Conservation (phyloP, 202 grass and related monocot species). For the Hordeum pubiflorum region DNA sequence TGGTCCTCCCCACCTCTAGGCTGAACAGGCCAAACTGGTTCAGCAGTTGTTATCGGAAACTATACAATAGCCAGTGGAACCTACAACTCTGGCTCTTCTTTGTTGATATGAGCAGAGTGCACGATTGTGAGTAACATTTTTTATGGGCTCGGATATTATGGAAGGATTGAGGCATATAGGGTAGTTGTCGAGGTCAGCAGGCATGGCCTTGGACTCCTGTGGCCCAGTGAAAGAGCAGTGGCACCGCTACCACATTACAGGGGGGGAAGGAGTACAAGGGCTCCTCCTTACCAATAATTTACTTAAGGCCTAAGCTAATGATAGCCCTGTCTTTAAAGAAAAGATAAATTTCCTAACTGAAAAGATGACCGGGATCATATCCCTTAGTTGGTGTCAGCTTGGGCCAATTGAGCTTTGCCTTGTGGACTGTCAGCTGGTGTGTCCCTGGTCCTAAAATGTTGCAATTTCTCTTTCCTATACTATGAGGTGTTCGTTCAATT, state of each 20-base stretch:
- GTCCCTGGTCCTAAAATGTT: not conserved
- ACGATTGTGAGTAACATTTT: not conserved
- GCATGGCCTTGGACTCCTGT: not conserved
- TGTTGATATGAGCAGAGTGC: not conserved
- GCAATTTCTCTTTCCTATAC: not conserved
- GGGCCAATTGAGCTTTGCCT: not conserved
- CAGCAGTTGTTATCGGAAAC: not conserved
- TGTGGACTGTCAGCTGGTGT: not conserved
- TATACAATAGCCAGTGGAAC: not conserved
- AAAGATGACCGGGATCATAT: not conserved
- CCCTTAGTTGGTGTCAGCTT: not conserved
- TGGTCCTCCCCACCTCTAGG: not conserved
- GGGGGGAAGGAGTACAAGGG: not conserved
- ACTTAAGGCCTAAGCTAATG: not conserved
- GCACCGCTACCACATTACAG: not conserved
- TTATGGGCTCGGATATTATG: not conserved
- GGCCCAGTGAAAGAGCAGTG: not conserved
- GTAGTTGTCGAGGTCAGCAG: not conserved
- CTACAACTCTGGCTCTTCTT: not conserved
- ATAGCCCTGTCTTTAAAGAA: not conserved
- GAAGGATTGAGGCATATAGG: not conserved
- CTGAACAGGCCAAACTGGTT: not conserved
- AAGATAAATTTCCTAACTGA: not conserved
- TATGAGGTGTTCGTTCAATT: not conserved
- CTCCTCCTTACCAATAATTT: not conserved